Conservation (phyloP, 257 asterid species). For the Salvia splendens region DNA sequence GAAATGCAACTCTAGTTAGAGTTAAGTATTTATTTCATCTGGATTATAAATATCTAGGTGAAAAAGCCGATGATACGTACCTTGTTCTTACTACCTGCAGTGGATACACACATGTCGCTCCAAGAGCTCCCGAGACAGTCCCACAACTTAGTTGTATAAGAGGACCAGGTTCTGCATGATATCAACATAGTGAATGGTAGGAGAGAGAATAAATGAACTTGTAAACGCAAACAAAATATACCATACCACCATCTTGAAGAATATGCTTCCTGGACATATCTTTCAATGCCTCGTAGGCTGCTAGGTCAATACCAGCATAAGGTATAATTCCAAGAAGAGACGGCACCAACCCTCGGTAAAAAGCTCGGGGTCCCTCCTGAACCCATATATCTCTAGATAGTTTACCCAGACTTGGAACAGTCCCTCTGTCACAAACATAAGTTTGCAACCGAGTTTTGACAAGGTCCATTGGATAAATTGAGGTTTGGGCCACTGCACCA, state of each 20-base stretch:
- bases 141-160: constrained; percentile 91
- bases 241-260: constrained; percentile 83
- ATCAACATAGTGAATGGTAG: constrained; percentile 21
- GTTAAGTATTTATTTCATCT: not conserved
- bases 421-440: constrained; percentile 63
- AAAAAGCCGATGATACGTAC: constrained; percentile 38
- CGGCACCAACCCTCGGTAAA: constrained; percentile 86
- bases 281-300: constrained; percentile 88
- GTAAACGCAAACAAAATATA: constrained; percentile 18
- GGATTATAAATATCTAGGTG: constrained; percentile 9
- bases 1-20: constrained; percentile 34
- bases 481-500: constrained; percentile 97
- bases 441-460: constrained; percentile 95
- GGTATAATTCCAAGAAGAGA: constrained; percentile 96
- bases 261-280: constrained; percentile 76
- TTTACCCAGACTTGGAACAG: constrained; percentile 64
- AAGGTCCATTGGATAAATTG: constrained; percentile 97
- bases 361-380: constrained; percentile 93
- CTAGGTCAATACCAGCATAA: constrained; percentile 89
- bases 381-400: constrained; percentile 81
- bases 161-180: constrained; percentile 89
- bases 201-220: constrained; percentile 1
- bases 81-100: constrained; percentile 96
- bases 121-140: constrained; percentile 89
- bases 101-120: constrained; percentile 96